Evolutionary conservation across 1,284 basidiomycete species (phyloP), one percentile per base, ranked within the genome.

Genomic region (Xerocomus minutiporus): DNA sequence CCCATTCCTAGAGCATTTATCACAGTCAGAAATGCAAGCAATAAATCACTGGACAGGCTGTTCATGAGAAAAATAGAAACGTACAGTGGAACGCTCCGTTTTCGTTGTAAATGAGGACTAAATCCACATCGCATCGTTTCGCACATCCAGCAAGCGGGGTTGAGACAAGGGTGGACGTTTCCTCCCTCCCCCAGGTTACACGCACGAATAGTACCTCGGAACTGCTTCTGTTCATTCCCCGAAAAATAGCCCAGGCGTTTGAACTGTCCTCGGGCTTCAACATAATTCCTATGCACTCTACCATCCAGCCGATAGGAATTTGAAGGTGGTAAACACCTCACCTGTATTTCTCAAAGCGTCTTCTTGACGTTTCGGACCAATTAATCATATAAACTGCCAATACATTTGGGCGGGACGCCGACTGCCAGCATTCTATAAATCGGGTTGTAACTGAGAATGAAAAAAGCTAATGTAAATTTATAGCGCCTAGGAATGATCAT

Each of bases 191-290:
- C 62, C 13, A 64, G 26, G 7, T 44, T 56, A 26, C 62, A 67
- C 3, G 57, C 63, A 3, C 65, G 62, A 15, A 1, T 8, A 0
- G 59, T 58, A 6, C 63, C 31, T 1, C 63, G 65, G 20, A 67
- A 67, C 1, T 26, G 59, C 39, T 67, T 64, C 29, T 55, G 54
- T 47, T 64, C 62, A 36, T 64, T 64, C 1, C 62, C 65, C 1
- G 50, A 1, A 8, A 12, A 66, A n/a, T 0, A 1, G 0, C 55
- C 54, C n/a, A 1, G 28, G n/a, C 17, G 35, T 8, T 9, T 46
- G 32, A 60, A 65, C 7, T 46, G 38, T 4, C 57, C 52, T 4
- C 50, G 47, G 5, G 42, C 34, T 38, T 65, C 62, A 15, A 67
- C 52, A 1, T 23, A n/a, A 8, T 55, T 40, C 31, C 63, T 67